Conservation (phyloP, 2,329 filamentous ascomycete genomes). For the Neopestalotiopsis sp. region DNA sequence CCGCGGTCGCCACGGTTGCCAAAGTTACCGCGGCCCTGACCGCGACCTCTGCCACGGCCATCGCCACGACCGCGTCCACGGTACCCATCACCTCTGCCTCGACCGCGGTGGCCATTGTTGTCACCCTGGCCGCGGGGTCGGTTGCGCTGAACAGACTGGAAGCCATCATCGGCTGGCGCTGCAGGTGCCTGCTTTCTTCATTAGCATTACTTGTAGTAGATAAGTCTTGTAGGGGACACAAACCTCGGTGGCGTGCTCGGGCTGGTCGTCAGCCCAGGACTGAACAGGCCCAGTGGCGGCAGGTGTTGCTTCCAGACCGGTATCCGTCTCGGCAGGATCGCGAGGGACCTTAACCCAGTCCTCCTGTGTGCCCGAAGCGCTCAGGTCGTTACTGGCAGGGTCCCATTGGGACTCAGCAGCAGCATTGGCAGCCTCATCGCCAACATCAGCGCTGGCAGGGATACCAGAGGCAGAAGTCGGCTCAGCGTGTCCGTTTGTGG, state of each 20-base stretch:
- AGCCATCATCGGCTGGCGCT: constrained; percentile 36
- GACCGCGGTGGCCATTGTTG: constrained; percentile 28
- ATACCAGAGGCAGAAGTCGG: constrained; percentile 39
- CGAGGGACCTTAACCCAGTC: constrained; percentile 79
- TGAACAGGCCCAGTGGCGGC: constrained; percentile 61
- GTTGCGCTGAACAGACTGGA: constrained; percentile 40
- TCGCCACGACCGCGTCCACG: constrained; percentile 34
- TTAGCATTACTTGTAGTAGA: background rate
- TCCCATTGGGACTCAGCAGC: constrained; percentile 74
- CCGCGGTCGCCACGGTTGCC: constrained; percentile 29
- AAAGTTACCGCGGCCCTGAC: constrained; percentile 31
- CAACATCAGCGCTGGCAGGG: constrained; percentile 56
- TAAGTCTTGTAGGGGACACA: constrained; percentile 25
- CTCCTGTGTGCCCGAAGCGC: constrained; percentile 58
- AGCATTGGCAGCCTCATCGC: constrained; percentile 60
- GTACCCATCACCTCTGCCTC: constrained; percentile 29
- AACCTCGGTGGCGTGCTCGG: constrained; percentile 56
- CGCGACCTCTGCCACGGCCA: constrained; percentile 35
- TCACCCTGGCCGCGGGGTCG: constrained; percentile 37
- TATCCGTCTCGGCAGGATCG: constrained; percentile 77
- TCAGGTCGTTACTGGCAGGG: constrained; percentile 44
- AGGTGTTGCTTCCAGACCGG: constrained; percentile 65
- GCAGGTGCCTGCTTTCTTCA: constrained; percentile 24
- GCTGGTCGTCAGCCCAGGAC: constrained; percentile 85
- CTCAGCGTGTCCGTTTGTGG: constrained; percentile 53